These are phyloP conservation scores for Dioscorea zingiberensis DNA, from an alignment of 106 monocot species.

Conservation along the genomic window DNA sequence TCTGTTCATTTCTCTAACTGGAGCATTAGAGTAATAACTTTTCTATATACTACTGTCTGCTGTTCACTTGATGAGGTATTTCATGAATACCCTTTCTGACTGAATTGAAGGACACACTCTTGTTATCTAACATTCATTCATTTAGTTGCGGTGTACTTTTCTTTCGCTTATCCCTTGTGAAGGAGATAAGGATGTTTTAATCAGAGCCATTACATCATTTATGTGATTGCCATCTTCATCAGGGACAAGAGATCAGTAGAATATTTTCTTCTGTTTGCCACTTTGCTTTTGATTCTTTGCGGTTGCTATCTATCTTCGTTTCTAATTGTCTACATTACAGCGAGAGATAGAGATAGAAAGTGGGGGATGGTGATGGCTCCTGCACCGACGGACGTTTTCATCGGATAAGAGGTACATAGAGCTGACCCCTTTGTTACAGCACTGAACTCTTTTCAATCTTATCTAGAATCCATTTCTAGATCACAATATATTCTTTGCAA, in stretches of 20 bases:
- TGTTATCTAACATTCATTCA: background rate
- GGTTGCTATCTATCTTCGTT: background rate
- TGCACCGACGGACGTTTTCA: no score
- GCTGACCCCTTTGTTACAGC: no score
- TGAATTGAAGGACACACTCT: background rate
- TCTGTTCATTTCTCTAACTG: conserved; percentile 5
- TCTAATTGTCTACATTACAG: no score
- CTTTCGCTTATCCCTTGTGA: background rate
- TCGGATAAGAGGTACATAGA: no score
- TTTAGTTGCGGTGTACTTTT: background rate
- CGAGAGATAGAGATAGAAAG: no score
- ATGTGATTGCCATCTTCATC: background rate
- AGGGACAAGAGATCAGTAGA: background rate
- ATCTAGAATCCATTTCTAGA: background rate
- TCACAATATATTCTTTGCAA: background rate
- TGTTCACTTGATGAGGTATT: background rate
- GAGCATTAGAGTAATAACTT: background rate
- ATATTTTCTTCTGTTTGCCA: background rate
- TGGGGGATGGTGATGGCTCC: no score
- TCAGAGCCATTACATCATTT: background rate
- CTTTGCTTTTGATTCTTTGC: background rate
- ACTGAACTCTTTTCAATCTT: no score
- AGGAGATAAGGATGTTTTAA: background rate
- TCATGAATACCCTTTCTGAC: background rate
- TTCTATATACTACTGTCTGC: no score